A percentile compares a stretch with the other conserved stretches of the same genome.
phyloP scores from a whole-genome alignment of 179 eudicot genomes.

The Amaranthus tricolor region DNA sequence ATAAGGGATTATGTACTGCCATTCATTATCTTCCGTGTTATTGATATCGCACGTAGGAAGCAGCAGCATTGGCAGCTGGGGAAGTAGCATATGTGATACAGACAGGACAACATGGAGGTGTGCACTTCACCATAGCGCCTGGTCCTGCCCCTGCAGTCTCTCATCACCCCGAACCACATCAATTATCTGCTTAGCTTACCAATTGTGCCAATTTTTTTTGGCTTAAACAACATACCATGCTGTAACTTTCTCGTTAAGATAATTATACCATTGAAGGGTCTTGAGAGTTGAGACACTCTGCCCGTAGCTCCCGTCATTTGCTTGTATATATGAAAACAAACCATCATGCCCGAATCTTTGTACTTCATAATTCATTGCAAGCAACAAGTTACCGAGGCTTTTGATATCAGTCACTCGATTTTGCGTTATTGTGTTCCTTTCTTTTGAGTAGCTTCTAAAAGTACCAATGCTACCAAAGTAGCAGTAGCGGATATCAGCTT shows the following conservation, averaged over 20 bases:
- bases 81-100: constrained; percentile 78
- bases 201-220: constrained; percentile 14
- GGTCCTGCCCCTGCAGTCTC: constrained; percentile 30
- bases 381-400: background rate
- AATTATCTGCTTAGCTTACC: constrained; percentile 22
- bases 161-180: constrained; percentile 47
- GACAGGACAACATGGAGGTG: constrained; percentile 65
- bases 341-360: background rate
- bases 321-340: constrained; percentile 24
- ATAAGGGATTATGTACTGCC: too few species aligned
- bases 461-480: background rate
- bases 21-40: background rate
- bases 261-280: constrained; percentile 8
- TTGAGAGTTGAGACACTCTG: background rate
- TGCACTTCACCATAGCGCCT: constrained; percentile 66
- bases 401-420: background rate
- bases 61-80: constrained; percentile 68
- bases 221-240: constrained; percentile 15
- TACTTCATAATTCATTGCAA: background rate
- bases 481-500: constrained; percentile 1
- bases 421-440: too few species aligned
- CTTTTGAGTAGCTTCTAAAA: too few species aligned
- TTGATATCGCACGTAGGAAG: constrained; percentile 47
- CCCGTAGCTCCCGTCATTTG: constrained; percentile 1
- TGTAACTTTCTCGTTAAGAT: constrained; percentile 16